Evolutionary conservation across 225 moss, liverwort and hornwort genomes (phyloP), one percentile per base, ranked within the genome.

Genomic region (Polytrichum formosum): DNA sequence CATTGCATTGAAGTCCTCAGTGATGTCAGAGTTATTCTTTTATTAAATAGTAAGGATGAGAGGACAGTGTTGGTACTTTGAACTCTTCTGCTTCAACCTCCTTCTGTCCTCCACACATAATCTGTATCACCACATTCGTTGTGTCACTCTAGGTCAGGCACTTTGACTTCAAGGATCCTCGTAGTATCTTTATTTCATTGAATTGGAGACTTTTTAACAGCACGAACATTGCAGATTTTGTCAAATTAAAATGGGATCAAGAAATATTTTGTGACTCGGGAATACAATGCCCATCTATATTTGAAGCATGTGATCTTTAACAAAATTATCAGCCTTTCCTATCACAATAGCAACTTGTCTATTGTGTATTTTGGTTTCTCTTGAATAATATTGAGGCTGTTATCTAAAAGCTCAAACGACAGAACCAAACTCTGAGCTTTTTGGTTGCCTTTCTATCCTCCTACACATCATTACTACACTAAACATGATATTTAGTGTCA

Each of bases 41-140:
- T 46, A 16, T 13, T 16, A 46, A 46, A 0, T 23, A 46, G 13
- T 46, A 46, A 63, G 26, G 62, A 26, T 23, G 26, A 26, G 62
- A 18, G 27, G 20, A 25, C 20, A 0, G 23, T 5, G 56, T 21
- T 23, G 69, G 75, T 78, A 78, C 82, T 66, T 82, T 78, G 72
- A 82, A 72, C 25, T 64, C 75, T 1, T 59, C 21, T 5, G 78
- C 78, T 0, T 82, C 82, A 78, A 82, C 77, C 66, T 82, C 78
- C 10, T 72, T 72, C 53, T 78, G 60, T 28, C 78, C 82, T 55
- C 71, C 68, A 4, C 69, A 75, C 35, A 82, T 55, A 18, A 68
- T 72, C 78, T 82, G 72, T 37, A 6, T 59, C 35, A 4, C n/a
- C 72, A 73, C 8, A 64, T 64, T 6, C 6, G 6, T 30, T 35